phyloP scores from a whole-genome alignment of 176 grass and related monocot species.

The Aegilops sharonensis region DNA sequence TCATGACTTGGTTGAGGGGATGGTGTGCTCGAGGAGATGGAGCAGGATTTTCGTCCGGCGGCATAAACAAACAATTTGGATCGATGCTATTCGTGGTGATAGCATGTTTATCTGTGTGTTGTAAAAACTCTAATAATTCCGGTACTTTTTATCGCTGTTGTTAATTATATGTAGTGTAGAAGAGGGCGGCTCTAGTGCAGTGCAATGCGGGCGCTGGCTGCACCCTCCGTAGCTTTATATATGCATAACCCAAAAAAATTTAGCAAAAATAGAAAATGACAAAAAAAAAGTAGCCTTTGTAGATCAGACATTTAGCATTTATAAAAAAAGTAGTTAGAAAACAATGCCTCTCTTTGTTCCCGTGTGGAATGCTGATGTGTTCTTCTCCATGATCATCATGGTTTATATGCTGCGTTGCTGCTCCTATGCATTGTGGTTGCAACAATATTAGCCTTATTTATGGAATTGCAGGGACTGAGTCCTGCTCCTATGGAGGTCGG shows the following conservation, averaged over 20 bases:
- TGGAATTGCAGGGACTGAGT: too few relatives aligned
- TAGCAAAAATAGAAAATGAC: not conserved
- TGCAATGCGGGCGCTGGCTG: not conserved
- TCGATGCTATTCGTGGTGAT: not conserved
- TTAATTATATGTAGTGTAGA: not conserved
- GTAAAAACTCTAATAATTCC: conserved; percentile 37
- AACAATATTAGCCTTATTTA: too few relatives aligned
- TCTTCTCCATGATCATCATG: not conserved
- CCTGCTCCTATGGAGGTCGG: too few relatives aligned
- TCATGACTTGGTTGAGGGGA: not conserved
- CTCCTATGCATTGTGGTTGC: not conserved
- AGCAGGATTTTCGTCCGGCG: too few relatives aligned
- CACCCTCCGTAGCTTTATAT: conserved; percentile 4
- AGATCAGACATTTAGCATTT: not conserved
- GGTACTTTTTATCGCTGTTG: not conserved
- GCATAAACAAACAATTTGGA: too few relatives aligned
- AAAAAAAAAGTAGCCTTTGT: conserved; percentile 24
- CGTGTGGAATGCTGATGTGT: not conserved
- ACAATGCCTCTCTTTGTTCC: not conserved
- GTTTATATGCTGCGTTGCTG: not conserved
- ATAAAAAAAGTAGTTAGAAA: not conserved
- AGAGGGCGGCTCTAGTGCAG: not conserved
- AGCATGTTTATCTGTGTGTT: conserved; percentile 25
- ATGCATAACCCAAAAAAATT: conserved; percentile 13
- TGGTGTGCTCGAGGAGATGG: too few relatives aligned